These are phyloP conservation scores for Nicotiana tomentosiformis DNA, from an alignment of 257 asterid genomes.

Conservation along the genomic window DNA sequence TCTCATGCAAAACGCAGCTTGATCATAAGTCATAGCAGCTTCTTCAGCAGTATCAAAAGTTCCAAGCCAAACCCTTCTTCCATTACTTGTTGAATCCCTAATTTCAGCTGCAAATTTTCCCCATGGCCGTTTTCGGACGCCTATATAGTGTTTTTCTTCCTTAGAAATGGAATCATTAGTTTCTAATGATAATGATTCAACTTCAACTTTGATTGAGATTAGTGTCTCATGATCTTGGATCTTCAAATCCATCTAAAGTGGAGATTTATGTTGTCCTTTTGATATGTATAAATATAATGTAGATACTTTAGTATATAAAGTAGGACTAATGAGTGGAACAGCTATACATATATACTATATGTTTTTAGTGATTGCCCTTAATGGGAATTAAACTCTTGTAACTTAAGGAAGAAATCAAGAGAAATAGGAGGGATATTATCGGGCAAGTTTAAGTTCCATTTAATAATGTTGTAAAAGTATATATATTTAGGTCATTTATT, in stretches of 20 bases:
- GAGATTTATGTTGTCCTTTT: background rate
- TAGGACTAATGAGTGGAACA: background rate
- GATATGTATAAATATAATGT: background rate
- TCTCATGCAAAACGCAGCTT: conserved; percentile 14
- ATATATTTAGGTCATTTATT: too few species aligned
- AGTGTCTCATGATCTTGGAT: background rate
- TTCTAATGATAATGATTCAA: background rate
- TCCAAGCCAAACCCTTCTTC: conserved; percentile 19
- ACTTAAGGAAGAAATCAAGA: background rate
- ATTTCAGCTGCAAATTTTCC: conserved; percentile 20
- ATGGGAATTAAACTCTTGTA: background rate
- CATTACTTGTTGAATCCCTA: conserved; percentile 12
- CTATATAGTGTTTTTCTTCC: background rate
- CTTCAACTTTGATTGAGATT: background rate
- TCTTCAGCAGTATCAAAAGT: conserved; percentile 11
- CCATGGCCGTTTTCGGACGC: conserved; percentile 20
- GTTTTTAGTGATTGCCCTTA: background rate
- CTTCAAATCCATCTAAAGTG: conserved; percentile 1
- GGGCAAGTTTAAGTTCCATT: background rate
- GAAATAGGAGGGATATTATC: background rate
- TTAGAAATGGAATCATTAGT: background rate
- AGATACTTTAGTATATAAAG: background rate
- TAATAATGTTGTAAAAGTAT: too few species aligned
- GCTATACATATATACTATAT: background rate
- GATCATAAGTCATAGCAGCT: conserved; percentile 19